Base-by-base conservation (phyloP, 225 moss, liverwort and hornwort genomes). In the Pseudisothecium myosuroides region DNA sequence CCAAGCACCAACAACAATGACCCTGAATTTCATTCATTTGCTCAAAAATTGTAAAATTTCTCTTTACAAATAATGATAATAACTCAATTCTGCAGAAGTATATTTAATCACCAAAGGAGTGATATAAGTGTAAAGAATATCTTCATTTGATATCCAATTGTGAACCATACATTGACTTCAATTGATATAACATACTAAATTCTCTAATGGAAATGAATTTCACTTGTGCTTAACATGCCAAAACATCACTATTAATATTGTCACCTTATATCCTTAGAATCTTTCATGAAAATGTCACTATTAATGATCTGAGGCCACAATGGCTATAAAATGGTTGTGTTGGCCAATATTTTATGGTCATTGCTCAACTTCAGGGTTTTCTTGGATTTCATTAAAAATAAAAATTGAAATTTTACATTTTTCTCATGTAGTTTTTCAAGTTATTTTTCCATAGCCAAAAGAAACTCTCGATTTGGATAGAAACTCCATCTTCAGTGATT, bases 331-430 rank as follows among this genome's bases (percentile, higher is more conserved):
- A n/a, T n/a, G n/a, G n/a, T n/a, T n/a, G n/a, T n/a, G n/a, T n/a
- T n/a, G n/a, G n/a, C n/a, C n/a, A n/a, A n/a, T n/a, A n/a, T n/a
- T 69, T 24, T 69, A 14, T 39, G 2, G 39, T 39, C 1, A 1
- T 39, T 39, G 24, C 4, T 14, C 14, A 39, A 69, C 39, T 39
- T 24, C 1, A 24, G 0, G 8, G 24, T 14, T 2, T n/a, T 5
- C 5, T 2, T 0, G 0, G 0, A 39, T 39, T 0, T 13, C 7
- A 37, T 37, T n/a, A n/a, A n/a, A 4, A 21, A 67, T 6, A 36
- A 23, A 7, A 23, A 2, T 23, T 23, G 0, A 2, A 10, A 4
- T 24, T 69, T 24, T 7, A n/a, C 4, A 39, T 13, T 5, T 20
- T 39, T 69, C 0, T 7, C 11, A 24, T 69, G 1, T 14, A 14